Evolutionary conservation across 345 rosid species (phyloP), one percentile per base, ranked within the genome.

Genomic region (Lumnitzera racemosa): DNA sequence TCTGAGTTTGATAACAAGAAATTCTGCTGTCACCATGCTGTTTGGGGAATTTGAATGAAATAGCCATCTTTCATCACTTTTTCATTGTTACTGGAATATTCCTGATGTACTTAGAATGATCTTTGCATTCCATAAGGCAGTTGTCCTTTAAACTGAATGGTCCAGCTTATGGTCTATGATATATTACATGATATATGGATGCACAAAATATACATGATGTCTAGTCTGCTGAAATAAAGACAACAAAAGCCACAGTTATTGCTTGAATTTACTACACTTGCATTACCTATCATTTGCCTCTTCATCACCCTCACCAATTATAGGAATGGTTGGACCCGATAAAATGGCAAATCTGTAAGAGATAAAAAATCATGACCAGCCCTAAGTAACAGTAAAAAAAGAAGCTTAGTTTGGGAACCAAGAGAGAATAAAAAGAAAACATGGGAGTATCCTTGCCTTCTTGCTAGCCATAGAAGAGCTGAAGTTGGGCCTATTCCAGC

Each of bases 321-420:
- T 90, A 56, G 97, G 99, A 74, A 88, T 94, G 41, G 99, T 90
- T 56, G 97, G 99, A 68, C 99, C 99, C 46, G 95, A 86, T 77
- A 94, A 79, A 76, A 94, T 82, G 66, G 99, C 96, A 62, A 88
- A 90, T 66, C 97, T 90, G 81, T 78, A 77, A 56, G 41, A 7
- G 46, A 11, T 36, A 36, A 36, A 6, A 36, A 36, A 5, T 36
- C 7, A 9, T 36, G 7, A 9, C 10, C 43, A 46, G 12, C 31
- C 16, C n/a, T 15, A 53, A 15, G 57, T 20, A 13, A 4, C 1
- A 47, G 24, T 17, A 13, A 36, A 16, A 49, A 13, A 36, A 12
- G 15, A 16, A 31, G 27, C 13, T 14, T 25, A 41, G 41, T 49
- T 17, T 47, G 17, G 12, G n/a, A 20, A 23, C 47, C 46, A 27